Evolutionary conservation across 75 land plant genomes (phyloP), one percentile per base, ranked within the genome.

Genomic region (Ceratopteris richardii): DNA sequence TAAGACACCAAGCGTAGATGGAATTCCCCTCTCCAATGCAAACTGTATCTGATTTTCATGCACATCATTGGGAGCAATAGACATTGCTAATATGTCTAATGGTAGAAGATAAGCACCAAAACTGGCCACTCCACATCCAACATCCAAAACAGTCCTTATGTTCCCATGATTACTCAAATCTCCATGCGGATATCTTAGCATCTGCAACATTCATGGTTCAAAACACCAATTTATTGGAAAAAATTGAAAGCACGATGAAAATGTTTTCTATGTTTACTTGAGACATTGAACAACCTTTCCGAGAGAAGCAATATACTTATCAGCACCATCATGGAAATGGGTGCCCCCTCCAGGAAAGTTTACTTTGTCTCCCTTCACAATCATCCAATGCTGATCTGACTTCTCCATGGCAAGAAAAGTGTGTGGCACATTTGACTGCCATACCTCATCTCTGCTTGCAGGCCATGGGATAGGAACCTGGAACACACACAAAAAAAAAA

Each of bases 351-450:
- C 96, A 44, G 96, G 96, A 61, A 90, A 90, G n/a, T 40, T 54
- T 29, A 86, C 85, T 61, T 86, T 90, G 18, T 90, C 87, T 53
- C 83, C 85, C 44, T 74, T 79, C 14, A 78, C 85, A 57, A 83
- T 84, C 96, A 90, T 90, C 96, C 96, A 90, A 56, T 83, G 90
- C 73, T 90, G 92, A 44, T 86, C 92, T 47, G 96, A 90, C 60
- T 90, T 90, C 61, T 86, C 87, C 63, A 71, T 50, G 20, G 91
- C 96, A 54, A 90, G 79, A 62, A 83, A 83, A 21, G 85, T 83
- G 48, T 90, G 96, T 58, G 96, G 96, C 23, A 90, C 82, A 60
- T 90, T 90, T 31, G 74, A 87, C 53, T 83, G 76, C 92, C 92
- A 86, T 20, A 86, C 88, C 73, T 90, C 86, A 66, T 90, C 96